phyloP scores from a whole-genome alignment of 371 early-diverging fungal genomes.

The Syncephalastrum sp. region DNA sequence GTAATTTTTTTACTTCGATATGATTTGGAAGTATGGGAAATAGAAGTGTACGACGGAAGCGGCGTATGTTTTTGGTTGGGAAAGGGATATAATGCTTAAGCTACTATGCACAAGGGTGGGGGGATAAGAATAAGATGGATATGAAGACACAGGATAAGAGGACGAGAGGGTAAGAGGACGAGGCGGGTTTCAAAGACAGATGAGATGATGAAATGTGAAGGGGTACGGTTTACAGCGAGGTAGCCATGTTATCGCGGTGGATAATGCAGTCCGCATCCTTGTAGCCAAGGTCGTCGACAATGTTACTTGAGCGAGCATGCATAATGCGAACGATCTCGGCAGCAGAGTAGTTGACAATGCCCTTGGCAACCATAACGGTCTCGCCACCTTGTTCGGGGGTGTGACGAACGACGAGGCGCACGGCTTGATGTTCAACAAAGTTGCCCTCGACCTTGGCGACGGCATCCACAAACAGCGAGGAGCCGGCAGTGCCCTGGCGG shows the following conservation, averaged over 20 bases:
- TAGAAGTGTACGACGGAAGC: neutral
- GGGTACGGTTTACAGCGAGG: constrained; percentile 38
- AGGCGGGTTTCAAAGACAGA: neutral
- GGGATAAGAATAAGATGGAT: constrained; percentile 3
- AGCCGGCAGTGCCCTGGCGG: constrained; percentile 22
- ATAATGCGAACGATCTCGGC: constrained; percentile 82
- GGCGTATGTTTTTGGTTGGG: no score
- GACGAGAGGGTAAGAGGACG: neutral
- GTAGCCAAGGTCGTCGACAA: constrained; percentile 83
- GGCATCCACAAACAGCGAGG: constrained; percentile 78
- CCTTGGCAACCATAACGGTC: constrained; percentile 79
- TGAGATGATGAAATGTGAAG: neutral
- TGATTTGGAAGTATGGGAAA: neutral
- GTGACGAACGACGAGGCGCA: constrained; percentile 63
- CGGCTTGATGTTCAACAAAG: constrained; percentile 87
- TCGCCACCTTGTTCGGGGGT: constrained; percentile 34
- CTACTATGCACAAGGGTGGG: neutral
- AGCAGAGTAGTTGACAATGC: constrained; percentile 86
- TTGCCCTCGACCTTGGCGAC: constrained; percentile 77
- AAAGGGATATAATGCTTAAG: constrained; percentile 4
- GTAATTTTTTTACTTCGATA: neutral
- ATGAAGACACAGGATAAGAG: constrained; percentile 2
- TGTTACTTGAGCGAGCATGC: constrained; percentile 76
- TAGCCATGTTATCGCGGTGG: constrained; percentile 83
- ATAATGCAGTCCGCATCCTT: constrained; percentile 85